Evolutionary conservation across 2,329 filamentous ascomycete genomes (phyloP).

Genomic region (Fusarium caatingaense): DNA sequence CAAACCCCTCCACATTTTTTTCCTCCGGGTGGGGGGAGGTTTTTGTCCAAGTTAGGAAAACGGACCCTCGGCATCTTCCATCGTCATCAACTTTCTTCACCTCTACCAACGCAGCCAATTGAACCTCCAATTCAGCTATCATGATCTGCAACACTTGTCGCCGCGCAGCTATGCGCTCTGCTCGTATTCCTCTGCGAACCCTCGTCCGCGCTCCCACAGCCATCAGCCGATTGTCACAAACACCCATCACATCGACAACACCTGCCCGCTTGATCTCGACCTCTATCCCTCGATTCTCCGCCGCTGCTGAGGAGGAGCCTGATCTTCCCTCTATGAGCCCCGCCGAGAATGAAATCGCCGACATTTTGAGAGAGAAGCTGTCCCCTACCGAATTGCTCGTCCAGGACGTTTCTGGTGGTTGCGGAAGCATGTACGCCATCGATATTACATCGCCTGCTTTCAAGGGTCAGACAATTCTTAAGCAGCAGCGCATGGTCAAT

Average conservation of each 20-base stretch:
- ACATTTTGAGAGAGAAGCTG: conserved; percentile 62
- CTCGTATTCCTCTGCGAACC: conserved; percentile 21
- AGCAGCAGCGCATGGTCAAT: conserved; percentile 87
- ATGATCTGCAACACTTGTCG: conserved; percentile 46
- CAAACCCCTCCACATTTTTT: conserved; percentile 41
- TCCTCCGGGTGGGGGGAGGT: not conserved
- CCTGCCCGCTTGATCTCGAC: conserved; percentile 24
- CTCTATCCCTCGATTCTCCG: conserved; percentile 15
- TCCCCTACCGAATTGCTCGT: conserved; percentile 68
- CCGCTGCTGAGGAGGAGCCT: conserved; percentile 23
- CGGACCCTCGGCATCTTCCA: conserved; percentile 17
- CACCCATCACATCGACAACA: conserved; percentile 4
- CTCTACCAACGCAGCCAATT: conserved; percentile 18
- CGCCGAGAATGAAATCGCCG: conserved; percentile 70
- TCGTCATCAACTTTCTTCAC: conserved; percentile 24
- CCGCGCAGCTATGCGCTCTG: conserved; percentile 42
- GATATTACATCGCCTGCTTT: conserved; percentile 80
- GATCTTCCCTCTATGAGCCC: conserved; percentile 52
- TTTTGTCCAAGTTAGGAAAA: conserved; percentile 27
- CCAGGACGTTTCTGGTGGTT: conserved; percentile 84
- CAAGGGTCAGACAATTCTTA: conserved; percentile 76
- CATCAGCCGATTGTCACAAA: conserved; percentile 16
- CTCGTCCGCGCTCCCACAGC: conserved; percentile 20
- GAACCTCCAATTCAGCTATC: not conserved
- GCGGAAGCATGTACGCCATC: conserved; percentile 88